These are phyloP conservation scores for Calonectria pseudoturangicola DNA, from an alignment of 2,329 filamentous ascomycete genomes.

Conservation along the genomic window DNA sequence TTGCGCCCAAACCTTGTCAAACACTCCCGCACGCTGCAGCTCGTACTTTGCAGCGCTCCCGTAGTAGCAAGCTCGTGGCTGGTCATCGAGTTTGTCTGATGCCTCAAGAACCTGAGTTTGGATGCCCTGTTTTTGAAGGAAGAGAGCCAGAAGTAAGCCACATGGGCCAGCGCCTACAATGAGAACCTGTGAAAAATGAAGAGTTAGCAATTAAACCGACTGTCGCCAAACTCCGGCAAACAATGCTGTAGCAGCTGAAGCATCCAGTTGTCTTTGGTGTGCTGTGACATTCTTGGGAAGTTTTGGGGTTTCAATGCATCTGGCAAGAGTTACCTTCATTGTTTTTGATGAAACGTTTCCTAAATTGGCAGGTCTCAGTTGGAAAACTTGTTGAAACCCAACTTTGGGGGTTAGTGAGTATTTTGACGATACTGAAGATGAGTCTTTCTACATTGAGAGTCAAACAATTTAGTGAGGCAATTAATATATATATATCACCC, in stretches of 20 bases:
- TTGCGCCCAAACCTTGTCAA: not conserved
- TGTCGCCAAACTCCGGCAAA: not conserved
- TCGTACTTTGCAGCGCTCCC: slow-evolving; percentile 17
- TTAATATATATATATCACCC: not conserved
- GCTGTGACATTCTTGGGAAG: too few relatives aligned
- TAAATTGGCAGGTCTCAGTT: too few relatives aligned
- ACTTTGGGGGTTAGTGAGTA: too few relatives aligned
- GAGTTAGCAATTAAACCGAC: not conserved
- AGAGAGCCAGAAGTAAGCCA: not conserved
- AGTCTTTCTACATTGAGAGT: not conserved
- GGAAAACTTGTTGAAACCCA: too few relatives aligned
- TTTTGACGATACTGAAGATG: too few relatives aligned
- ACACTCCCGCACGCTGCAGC: not conserved
- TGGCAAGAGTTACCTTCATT: too few relatives aligned
- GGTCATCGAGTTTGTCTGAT: slow-evolving; percentile 1
- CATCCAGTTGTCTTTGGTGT: too few relatives aligned
- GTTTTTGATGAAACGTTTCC: too few relatives aligned
- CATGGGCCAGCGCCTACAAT: slow-evolving; percentile 17
- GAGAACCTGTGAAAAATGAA: not conserved
- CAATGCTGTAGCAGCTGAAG: not conserved
- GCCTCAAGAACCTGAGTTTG: slow-evolving; percentile 5
- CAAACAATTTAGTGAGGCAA: not conserved
- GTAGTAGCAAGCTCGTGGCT: slow-evolving; percentile 12
- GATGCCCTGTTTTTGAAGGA: slow-evolving; percentile 15
- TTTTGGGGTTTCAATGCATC: too few relatives aligned